These are phyloP conservation scores for Trichoderma orchidacearum DNA, from an alignment of 495 filamentous ascomycete genomes.

Conservation along the genomic window DNA sequence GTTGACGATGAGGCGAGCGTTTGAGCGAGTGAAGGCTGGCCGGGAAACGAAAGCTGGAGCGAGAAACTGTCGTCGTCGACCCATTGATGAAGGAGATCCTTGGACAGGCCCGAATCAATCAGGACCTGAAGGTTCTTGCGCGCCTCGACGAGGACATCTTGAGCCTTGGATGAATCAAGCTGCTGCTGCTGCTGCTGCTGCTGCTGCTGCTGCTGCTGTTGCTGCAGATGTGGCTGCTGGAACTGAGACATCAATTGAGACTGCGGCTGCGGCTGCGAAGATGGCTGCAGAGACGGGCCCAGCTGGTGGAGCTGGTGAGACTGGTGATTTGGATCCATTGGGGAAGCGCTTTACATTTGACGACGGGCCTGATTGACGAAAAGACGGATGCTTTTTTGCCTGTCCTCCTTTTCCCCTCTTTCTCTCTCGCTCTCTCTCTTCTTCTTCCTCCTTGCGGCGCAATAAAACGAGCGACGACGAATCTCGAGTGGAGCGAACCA, in stretches of 20 bases:
- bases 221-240: neutral
- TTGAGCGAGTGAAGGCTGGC: neutral
- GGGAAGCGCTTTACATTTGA: neutral
- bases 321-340: neutral
- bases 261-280: neutral
- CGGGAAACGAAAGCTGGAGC: neutral
- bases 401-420: neutral
- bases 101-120: constrained; percentile 10
- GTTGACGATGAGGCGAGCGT: neutral
- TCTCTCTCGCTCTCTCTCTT: neutral
- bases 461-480: neutral
- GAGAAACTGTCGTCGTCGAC: neutral
- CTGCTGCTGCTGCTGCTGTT: neutral
- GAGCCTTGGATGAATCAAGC: neutral
- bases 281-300: neutral
- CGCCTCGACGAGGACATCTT: constrained; percentile 1
- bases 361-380: neutral
- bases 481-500: too few relatives aligned
- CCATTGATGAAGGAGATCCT: constrained; percentile 14
- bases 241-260: neutral
- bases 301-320: constrained; percentile 1
- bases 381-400: neutral
- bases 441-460: neutral
- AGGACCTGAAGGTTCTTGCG: constrained; percentile 2
- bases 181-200: neutral